Evolutionary conservation across 192 early-diverging fungal species (phyloP).

Genomic region (Entophlyctis luteolus): DNA sequence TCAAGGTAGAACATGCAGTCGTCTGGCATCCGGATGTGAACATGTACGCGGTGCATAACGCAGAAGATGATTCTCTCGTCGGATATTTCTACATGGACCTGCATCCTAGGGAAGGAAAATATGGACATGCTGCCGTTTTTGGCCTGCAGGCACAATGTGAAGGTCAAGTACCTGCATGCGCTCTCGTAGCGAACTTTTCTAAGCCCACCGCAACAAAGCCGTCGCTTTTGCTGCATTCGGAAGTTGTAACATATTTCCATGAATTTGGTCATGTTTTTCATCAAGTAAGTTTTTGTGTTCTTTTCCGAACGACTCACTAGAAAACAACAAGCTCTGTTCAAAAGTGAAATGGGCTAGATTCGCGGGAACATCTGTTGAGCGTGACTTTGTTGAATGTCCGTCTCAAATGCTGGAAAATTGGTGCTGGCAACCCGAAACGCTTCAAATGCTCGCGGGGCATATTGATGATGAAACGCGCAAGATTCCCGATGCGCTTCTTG

Average conservation of each 20-base stretch:
- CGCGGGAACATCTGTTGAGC: slow-evolving; percentile 71
- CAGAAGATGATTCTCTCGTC: slow-evolving; percentile 49
- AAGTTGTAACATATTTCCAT: slow-evolving; percentile 80
- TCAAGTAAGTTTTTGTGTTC: slow-evolving; percentile 23
- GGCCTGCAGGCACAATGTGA: slow-evolving; percentile 67
- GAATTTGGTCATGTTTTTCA: slow-evolving; percentile 72
- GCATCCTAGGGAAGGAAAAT: slow-evolving; percentile 50
- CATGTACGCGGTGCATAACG: slow-evolving; percentile 63
- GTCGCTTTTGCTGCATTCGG: slow-evolving; percentile 72
- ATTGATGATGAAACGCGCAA: slow-evolving; percentile 61
- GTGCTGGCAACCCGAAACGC: slow-evolving; percentile 40
- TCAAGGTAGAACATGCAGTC: slow-evolving; percentile 49
- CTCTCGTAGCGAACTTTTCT: slow-evolving; percentile 35
- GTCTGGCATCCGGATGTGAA: slow-evolving; percentile 82
- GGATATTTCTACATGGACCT: slow-evolving; percentile 77
- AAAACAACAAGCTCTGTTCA: slow-evolving; percentile 55
- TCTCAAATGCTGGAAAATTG: slow-evolving; percentile 84
- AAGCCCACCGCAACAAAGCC: slow-evolving; percentile 59
- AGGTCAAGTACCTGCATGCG: slow-evolving; percentile 7
- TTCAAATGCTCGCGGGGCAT: slow-evolving; percentile 58
- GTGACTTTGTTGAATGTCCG: slow-evolving; percentile 87
- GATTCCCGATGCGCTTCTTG: slow-evolving; percentile 69
- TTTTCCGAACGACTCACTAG: not conserved
- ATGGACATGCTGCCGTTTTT: slow-evolving; percentile 73
- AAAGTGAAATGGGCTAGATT: slow-evolving; percentile 70